Conservation (phyloP, 768 basidiomycete species). For the Lactarius quietus region DNA sequence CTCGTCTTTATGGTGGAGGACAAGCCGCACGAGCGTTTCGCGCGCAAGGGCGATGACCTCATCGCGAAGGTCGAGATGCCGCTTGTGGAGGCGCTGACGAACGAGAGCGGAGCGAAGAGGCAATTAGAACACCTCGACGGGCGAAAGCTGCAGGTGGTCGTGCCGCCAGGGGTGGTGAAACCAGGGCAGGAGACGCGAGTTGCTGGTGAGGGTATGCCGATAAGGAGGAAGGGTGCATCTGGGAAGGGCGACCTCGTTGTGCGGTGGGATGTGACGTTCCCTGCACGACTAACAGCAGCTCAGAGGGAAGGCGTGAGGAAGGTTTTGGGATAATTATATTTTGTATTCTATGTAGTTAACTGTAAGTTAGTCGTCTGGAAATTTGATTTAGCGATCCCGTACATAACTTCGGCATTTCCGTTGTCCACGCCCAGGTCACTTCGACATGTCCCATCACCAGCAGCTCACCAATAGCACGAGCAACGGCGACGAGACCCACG, state of each 20-base stretch:
- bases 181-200: constrained; percentile 72
- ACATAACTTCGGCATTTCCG: background rate
- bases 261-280: constrained; percentile 83
- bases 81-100: constrained; percentile 79
- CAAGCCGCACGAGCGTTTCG: constrained; percentile 77
- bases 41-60: constrained; percentile 80
- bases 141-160: constrained; percentile 61
- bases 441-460: constrained; percentile 5
- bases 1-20: constrained; percentile 98
- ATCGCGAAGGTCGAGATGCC: constrained; percentile 56
- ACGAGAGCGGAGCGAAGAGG: constrained; percentile 45
- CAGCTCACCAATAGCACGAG: constrained; percentile 12
- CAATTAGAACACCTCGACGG: constrained; percentile 76
- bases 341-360: constrained; percentile 1
- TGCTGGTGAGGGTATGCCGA: constrained; percentile 85
- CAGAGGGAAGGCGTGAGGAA: constrained; percentile 83
- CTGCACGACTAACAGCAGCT: constrained; percentile 61
- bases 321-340: constrained; percentile 45
- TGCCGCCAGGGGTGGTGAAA: constrained; percentile 68
- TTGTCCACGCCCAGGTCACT: background rate
- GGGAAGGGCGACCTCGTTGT: constrained; percentile 83
- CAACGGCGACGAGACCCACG: constrained; percentile 26
- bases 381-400: background rate
- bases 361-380: background rate
- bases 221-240: constrained; percentile 67